phyloP scores from a whole-genome alignment of 2,329 filamentous ascomycete species.

The Diaporthe sp. region DNA sequence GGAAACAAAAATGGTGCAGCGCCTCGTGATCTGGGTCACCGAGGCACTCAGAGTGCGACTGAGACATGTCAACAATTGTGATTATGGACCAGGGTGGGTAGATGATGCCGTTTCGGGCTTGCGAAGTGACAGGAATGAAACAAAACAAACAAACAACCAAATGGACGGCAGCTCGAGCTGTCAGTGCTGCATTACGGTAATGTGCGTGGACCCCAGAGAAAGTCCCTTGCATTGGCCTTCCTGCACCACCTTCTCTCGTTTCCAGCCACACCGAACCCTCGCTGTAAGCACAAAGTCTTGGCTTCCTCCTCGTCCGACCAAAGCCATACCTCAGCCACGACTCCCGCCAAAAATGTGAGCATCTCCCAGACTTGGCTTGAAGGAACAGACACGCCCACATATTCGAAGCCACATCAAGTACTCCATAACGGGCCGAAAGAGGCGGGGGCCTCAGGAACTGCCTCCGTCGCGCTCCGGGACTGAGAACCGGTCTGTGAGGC shows the following conservation, averaged over 20 bases:
- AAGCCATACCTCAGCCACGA: conserved; percentile 34
- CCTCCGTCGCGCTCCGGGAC: conserved; percentile 24
- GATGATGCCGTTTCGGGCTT: conserved; percentile 9
- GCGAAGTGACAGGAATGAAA: conserved; percentile 2
- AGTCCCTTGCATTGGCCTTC: conserved; percentile 31
- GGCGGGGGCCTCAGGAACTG: conserved; percentile 26
- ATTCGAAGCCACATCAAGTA: conserved; percentile 16
- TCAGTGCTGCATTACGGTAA: not conserved
- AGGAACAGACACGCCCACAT: conserved; percentile 11
- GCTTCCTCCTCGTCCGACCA: conserved; percentile 31
- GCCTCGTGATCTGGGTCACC: conserved; percentile 6
- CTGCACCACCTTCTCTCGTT: not conserved
- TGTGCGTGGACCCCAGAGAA: conserved; percentile 14
- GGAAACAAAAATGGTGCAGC: not conserved
- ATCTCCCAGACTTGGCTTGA: conserved; percentile 10
- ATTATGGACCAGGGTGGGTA: not conserved
- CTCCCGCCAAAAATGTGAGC: conserved; percentile 1
- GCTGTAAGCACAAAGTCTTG: conserved; percentile 20
- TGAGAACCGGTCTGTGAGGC: conserved; percentile 3
- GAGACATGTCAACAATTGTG: conserved; percentile 11
- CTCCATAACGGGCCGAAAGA: conserved; percentile 33
- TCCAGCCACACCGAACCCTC: conserved; percentile 36
- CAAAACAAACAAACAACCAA: not conserved
- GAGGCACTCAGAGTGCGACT: not conserved
- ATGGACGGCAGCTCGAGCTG: not conserved